These are phyloP conservation scores for Xylariaceae sp. DNA, from an alignment of 2,329 filamentous ascomycete species.

Conservation along the genomic window DNA sequence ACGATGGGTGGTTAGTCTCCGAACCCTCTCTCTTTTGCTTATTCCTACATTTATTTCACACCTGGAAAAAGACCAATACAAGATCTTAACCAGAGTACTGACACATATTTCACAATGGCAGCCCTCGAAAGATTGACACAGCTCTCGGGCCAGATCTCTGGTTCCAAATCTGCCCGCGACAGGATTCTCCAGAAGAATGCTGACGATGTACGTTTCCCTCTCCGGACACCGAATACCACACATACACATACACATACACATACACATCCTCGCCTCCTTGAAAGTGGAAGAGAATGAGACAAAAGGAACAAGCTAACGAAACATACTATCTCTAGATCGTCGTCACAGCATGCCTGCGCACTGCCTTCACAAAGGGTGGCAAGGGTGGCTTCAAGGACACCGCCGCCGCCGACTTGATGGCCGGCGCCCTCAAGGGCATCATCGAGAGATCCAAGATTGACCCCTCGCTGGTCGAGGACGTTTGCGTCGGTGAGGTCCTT, in stretches of 20 bases:
- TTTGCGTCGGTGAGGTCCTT: slow-evolving; percentile 86
- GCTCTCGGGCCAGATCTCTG: slow-evolving; percentile 58
- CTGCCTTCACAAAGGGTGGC: slow-evolving; percentile 86
- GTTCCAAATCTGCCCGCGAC: slow-evolving; percentile 44
- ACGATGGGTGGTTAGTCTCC: slow-evolving; percentile 28
- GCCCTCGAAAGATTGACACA: slow-evolving; percentile 56
- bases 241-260: background rate
- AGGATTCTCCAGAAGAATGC: slow-evolving; percentile 62
- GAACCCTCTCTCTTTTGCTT: slow-evolving; percentile 1
- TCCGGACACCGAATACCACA: background rate
- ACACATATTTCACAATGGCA: slow-evolving; percentile 25
- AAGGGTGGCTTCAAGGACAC: slow-evolving; percentile 97
- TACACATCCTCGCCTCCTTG: background rate
- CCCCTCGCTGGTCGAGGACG: slow-evolving; percentile 82
- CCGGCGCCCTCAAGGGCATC: slow-evolving; percentile 75
- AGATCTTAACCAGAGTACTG: slow-evolving; percentile 2
- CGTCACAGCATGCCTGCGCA: slow-evolving; percentile 87
- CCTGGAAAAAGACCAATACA: background rate
- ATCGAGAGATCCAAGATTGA: slow-evolving; percentile 85
- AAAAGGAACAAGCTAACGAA: slow-evolving; percentile 8
- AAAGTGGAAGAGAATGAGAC: background rate
- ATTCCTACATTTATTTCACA: background rate
- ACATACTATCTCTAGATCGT: slow-evolving; percentile 57
- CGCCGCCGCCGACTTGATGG: slow-evolving; percentile 76
- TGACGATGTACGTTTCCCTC: slow-evolving; percentile 57